phyloP scores from a whole-genome alignment of 306 rosid genomes.

The Citrullus colocynthis region DNA sequence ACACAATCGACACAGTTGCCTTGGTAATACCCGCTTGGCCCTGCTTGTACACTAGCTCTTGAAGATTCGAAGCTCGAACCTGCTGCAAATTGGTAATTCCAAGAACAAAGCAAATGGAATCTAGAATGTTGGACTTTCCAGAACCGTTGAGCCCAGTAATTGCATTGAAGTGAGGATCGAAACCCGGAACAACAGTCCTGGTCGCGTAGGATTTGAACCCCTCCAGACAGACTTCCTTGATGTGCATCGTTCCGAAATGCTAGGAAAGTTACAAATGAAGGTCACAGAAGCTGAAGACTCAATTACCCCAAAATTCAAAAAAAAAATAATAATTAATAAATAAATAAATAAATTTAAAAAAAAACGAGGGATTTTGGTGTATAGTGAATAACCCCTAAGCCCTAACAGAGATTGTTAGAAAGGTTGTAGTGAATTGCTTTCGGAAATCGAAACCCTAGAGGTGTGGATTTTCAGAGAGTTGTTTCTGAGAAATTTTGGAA shows the following conservation, averaged over 20 bases:
- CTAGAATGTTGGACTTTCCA: conserved; percentile 90
- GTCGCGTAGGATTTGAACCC: conserved; percentile 98
- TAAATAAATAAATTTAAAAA: too few relatives aligned
- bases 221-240: conserved; percentile 80
- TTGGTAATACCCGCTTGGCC: conserved; percentile 98
- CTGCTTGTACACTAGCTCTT: conserved; percentile 93
- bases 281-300: not conserved
- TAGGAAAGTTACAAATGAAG: not conserved
- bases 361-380: not conserved
- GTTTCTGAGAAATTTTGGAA: not conserved
- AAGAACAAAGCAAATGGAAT: conserved; percentile 79
- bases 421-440: conserved; percentile 13
- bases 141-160: conserved; percentile 91
- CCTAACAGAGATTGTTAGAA: not conserved
- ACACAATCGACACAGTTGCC: conserved; percentile 79
- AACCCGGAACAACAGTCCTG: conserved; percentile 79
- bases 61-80: conserved; percentile 88
- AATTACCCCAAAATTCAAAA: not conserved
- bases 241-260: conserved; percentile 30
- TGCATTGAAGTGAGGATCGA: conserved; percentile 82
- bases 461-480: not conserved
- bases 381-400: not conserved
- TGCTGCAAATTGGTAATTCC: conserved; percentile 92
- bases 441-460: not conserved
- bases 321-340: too few relatives aligned